Evolutionary conservation across 805 yeast genomes (phyloP), one percentile per base, ranked within the genome.

Genomic region (Tetrapisispora fleetii): DNA sequence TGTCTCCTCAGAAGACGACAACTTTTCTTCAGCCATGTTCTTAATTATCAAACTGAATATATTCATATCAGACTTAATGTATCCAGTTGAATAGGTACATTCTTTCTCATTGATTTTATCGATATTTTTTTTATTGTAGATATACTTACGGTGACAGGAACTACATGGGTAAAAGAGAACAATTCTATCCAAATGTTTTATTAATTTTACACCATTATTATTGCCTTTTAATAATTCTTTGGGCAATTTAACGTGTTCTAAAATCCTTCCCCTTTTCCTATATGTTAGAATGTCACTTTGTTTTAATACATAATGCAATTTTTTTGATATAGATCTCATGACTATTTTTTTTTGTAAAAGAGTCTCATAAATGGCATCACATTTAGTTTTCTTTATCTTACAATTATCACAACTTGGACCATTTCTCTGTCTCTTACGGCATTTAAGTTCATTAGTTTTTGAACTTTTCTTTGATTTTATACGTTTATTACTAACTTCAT

Each of bases 401-500:
- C 91, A 83, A 43, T 76, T 68, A 60, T 83, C 89, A 63, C 91
- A 83, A 38, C 85, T 78, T 2, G 89, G 89, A 0, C 91, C 89
- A 18, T 77, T 69, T 50, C 91, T 67, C 65, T 83, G 90, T 55
- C 88, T 59, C 47, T 65, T 59, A 13, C n/a, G 19, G n/a, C 4
- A 11, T 4, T n/a, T n/a, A 24, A 11, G 17, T 5, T 35, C 59
- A 53, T 40, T 48, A 54, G 37, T 43, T 35, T 40, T 17, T 28
- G 18, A 19, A 11, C 3, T 9, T 32, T 21, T 10, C 18, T 27
- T 8, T 24, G 33, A 18, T 22, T 10, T 37, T 24, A 17, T 24
- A 30, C 27, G n/a, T 22, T 24, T 16, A 17, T 36, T n/a, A 13
- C n/a, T 14, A 17, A 6, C 13, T 5, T 11, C 4, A 14, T 36